Evolutionary conservation across 495 filamentous ascomycete genomes (phyloP), one percentile per base, ranked within the genome.

Genomic region (Lasiosphaeriaceae sp.): DNA sequence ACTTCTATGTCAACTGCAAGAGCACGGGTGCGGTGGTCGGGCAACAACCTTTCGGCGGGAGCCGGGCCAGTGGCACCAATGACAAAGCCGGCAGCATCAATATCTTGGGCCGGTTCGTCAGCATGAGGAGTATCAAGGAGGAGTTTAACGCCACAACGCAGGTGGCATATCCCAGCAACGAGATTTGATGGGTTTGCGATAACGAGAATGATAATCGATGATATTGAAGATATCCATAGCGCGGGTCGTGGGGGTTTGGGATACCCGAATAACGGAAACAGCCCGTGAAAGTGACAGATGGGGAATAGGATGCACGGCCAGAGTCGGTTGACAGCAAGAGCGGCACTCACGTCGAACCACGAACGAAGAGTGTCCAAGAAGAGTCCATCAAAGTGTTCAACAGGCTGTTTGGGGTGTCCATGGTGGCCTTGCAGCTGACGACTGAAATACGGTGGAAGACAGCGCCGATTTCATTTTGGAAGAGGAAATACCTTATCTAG

Each of bases 1-100:
- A 95, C 75, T 95, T 93, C 74, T 95, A 95, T 71, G 84, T 95
- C 75, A 96, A 96, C 76, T 90, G 87, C 77, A 95, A 96, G 83
- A 88, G 85, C 70, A 96, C 91, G 2, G 91, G 90, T 48, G 91
- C 91, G 9, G 90, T 96, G 37, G 90, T 96, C 2, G 91, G 90
- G 14, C 91, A 96, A 80, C 91, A 96, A 73, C 88, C 91, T 26
- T 96, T 96, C 70, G 91, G 91, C 46, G 91, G 91, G 51, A 86
- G 87, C 41, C 80, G 91, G 58, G 90, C 89, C 11, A 92, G 88
- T 62, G 91, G 91, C 14, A 96, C 91, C 45, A 94, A 94, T 63
- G 91, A 96, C 73, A 96, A 96, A 80, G 90, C 90, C 9, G 91
- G 91, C 16, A 91, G 87, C 67, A 77, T 79, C 56, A 88, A 84